phyloP scores from a whole-genome alignment of 139 green algal genomes.

The Yamagishiella unicocca region DNA sequence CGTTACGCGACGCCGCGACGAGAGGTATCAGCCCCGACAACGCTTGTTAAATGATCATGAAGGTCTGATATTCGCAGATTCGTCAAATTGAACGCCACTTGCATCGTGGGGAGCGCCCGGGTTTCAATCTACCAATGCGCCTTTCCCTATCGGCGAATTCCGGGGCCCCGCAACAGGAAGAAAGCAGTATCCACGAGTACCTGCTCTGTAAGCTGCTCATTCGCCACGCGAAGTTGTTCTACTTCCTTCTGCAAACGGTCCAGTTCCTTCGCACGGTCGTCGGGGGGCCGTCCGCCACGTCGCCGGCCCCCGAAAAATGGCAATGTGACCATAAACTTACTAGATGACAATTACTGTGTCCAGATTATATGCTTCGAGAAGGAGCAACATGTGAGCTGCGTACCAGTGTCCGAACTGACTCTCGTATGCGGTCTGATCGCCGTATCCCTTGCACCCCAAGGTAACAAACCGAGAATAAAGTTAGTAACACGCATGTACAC shows the following conservation, averaged over 20 bases:
- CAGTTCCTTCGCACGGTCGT: neutral
- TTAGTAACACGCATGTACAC: too few relatives aligned
- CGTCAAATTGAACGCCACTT: neutral
- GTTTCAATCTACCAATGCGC: neutral
- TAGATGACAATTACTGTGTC: neutral
- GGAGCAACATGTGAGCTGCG: neutral
- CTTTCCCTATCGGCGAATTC: neutral
- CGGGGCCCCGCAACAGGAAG: neutral
- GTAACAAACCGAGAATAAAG: neutral
- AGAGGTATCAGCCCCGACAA: neutral
- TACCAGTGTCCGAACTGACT: neutral
- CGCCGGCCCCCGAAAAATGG: slow-evolving; percentile 10
- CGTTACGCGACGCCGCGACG: neutral
- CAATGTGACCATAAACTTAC: neutral
- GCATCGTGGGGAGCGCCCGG: too few relatives aligned
- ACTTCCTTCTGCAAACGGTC: slow-evolving; percentile 11
- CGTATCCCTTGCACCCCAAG: too few relatives aligned
- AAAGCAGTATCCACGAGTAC: neutral
- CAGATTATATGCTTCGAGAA: too few relatives aligned
- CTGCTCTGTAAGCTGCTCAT: slow-evolving; percentile 42
- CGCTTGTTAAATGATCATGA: neutral
- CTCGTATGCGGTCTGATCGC: too few relatives aligned
- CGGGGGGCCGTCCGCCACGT: neutral
- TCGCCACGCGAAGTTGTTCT: slow-evolving; percentile 1
- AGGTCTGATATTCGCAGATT: neutral